phyloP scores from a whole-genome alignment of 257 asterid species.

The Fraxinus excelsior region DNA sequence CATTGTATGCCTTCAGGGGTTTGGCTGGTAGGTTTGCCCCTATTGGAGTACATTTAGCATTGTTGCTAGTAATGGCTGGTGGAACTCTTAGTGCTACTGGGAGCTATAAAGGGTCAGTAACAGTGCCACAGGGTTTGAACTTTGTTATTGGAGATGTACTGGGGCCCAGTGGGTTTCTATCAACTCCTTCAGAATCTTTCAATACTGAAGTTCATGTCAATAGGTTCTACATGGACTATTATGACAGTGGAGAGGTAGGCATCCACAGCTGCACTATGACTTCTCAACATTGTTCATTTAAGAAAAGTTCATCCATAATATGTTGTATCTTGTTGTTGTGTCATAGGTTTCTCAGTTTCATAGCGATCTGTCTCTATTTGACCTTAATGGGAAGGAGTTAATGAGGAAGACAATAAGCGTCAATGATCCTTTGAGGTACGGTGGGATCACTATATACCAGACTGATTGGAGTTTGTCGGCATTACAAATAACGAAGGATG shows the following conservation, averaged over 20 bases:
- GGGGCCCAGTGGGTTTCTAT: constrained; percentile 63
- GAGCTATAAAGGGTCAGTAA: constrained; percentile 72
- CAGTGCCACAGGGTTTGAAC: constrained; percentile 86
- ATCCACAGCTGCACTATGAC: neutral
- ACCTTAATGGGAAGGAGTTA: constrained; percentile 79
- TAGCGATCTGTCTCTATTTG: constrained; percentile 79
- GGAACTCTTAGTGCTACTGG: constrained; percentile 89
- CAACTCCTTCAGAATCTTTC: constrained; percentile 78
- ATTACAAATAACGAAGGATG: constrained; percentile 67
- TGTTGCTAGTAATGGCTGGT: constrained; percentile 79
- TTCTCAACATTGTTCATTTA: neutral
- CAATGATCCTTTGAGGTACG: constrained; percentile 84
- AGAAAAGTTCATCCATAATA: neutral
- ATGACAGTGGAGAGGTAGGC: constrained; percentile 83
- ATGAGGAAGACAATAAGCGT: constrained; percentile 87
- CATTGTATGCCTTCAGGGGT: constrained; percentile 81
- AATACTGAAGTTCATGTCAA: constrained; percentile 84
- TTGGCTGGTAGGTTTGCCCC: constrained; percentile 83
- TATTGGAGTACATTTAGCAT: constrained; percentile 82
- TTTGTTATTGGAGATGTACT: constrained; percentile 74
- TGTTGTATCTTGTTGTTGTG: constrained; percentile 18
- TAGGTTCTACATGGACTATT: constrained; percentile 75
- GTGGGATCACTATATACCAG: constrained; percentile 71
- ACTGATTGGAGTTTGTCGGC: constrained; percentile 83
- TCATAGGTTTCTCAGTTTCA: constrained; percentile 79